These are phyloP conservation scores for Malus sieversii DNA, from an alignment of 306 rosid genomes.

Conservation along the genomic window DNA sequence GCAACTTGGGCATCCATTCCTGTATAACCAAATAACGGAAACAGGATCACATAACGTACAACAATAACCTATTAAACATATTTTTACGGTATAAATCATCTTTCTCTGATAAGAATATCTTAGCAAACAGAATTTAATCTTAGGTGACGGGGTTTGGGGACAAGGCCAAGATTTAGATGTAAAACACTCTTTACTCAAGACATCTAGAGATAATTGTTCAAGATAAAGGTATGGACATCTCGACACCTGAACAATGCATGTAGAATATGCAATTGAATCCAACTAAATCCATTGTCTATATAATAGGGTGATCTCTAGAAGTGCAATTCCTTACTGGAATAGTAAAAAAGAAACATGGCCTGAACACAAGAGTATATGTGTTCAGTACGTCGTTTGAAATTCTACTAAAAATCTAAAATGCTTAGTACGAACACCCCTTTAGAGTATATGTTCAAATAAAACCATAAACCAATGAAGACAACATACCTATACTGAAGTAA, in stretches of 20 bases:
- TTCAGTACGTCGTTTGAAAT: not conserved
- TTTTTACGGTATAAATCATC: not conserved
- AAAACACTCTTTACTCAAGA: not conserved
- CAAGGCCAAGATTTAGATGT: not conserved
- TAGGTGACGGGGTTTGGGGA: not conserved
- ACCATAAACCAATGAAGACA: not conserved
- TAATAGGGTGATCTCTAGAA: not conserved
- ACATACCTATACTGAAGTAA: conserved; percentile 90
- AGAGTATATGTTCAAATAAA: not conserved
- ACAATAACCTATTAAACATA: not conserved
- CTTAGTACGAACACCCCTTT: not conserved
- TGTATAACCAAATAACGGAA: conserved; percentile 28
- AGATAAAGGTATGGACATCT: not conserved
- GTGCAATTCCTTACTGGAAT: not conserved
- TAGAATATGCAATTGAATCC: not conserved
- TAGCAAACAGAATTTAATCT: not conserved
- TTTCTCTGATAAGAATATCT: not conserved
- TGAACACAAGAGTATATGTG: not conserved
- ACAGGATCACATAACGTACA: not conserved
- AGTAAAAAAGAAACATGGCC: not conserved
- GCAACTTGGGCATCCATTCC: conserved; percentile 99
- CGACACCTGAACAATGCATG: not conserved
- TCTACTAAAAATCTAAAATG: not conserved
- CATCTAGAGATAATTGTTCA: not conserved
- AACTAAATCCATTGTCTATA: not conserved